phyloP scores from a whole-genome alignment of 1,139 yeast genomes.

The Meyerozyma athensensis region DNA sequence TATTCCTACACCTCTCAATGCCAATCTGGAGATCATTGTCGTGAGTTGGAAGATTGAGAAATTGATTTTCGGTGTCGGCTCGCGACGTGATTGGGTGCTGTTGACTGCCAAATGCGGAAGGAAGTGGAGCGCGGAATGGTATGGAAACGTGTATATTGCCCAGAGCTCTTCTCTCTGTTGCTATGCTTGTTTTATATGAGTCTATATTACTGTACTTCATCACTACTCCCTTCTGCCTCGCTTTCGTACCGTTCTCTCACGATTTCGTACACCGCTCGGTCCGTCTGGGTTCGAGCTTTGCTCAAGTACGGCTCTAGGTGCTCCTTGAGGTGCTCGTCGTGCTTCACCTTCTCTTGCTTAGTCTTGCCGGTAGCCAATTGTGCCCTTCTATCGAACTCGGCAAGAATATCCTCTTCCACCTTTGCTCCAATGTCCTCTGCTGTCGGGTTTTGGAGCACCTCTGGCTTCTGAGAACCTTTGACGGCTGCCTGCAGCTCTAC shows the following conservation, averaged over 20 bases:
- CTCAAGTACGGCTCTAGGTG: constrained; percentile 25
- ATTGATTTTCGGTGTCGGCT: constrained; percentile 16
- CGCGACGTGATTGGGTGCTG: constrained; percentile 35
- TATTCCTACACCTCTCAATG: constrained; percentile 39
- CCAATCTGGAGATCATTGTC: constrained; percentile 43
- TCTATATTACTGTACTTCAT: neutral
- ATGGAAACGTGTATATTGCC: neutral
- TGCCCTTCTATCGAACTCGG: neutral
- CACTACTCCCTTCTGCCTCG: neutral
- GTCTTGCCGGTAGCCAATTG: constrained; percentile 1
- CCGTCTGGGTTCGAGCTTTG: constrained; percentile 23
- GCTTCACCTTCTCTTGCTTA: constrained; percentile 13
- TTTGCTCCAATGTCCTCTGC: constrained; percentile 24
- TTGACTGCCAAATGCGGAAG: constrained; percentile 32
- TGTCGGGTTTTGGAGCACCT: constrained; percentile 15
- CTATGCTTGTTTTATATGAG: neutral
- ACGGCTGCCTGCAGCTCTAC: constrained; percentile 2
- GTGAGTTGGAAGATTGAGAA: constrained; percentile 11
- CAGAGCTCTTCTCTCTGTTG: constrained; percentile 4
- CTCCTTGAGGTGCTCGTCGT: constrained; percentile 26
- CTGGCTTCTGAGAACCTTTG: neutral
- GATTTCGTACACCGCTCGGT: constrained; percentile 29
- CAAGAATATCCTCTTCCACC: constrained; percentile 20
- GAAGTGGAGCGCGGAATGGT: constrained; percentile 5
- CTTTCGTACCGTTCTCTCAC: constrained; percentile 20